Evolutionary conservation across 768 basidiomycete species (phyloP).

Genomic region (Boletus coccyginus): DNA sequence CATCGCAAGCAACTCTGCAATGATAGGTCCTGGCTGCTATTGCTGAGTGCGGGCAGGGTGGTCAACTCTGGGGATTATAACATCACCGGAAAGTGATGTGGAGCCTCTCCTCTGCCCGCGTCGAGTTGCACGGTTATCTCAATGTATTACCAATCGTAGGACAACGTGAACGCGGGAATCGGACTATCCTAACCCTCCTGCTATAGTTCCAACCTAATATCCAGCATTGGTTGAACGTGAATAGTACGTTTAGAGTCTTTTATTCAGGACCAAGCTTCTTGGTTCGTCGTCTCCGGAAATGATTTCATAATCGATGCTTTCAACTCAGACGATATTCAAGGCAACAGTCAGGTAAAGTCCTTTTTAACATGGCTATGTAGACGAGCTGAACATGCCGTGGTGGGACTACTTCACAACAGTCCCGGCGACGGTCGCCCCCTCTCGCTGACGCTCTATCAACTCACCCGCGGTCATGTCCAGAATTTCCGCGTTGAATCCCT

Average conservation of each 20-base stretch:
- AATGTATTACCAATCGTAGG: neutral
- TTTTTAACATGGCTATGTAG: neutral
- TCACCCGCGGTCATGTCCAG: slow-evolving; percentile 1
- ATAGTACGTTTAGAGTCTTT: slow-evolving; percentile 59
- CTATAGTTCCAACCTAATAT: slow-evolving; percentile 26
- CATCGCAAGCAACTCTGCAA: no score
- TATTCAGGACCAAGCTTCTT: slow-evolving; percentile 60
- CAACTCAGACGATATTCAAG: neutral
- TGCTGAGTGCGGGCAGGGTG: no score
- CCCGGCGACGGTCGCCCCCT: slow-evolving; percentile 59
- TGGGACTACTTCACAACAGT: slow-evolving; percentile 23
- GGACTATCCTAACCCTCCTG: neutral
- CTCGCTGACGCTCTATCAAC: slow-evolving; percentile 43
- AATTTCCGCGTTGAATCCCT: slow-evolving; percentile 31
- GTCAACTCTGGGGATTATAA: no score
- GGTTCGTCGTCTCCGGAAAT: slow-evolving; percentile 58
- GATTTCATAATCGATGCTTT: slow-evolving; percentile 57
- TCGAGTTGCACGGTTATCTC: neutral
- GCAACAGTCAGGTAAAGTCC: neutral
- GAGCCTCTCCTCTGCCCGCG: no score
- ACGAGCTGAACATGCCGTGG: slow-evolving; percentile 32
- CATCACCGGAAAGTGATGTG: no score
- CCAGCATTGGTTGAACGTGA: neutral
- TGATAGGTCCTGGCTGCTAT: no score
- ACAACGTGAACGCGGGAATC: no score